Conservation (phyloP, 1,284 basidiomycete genomes). For the Tilletia caries region DNA sequence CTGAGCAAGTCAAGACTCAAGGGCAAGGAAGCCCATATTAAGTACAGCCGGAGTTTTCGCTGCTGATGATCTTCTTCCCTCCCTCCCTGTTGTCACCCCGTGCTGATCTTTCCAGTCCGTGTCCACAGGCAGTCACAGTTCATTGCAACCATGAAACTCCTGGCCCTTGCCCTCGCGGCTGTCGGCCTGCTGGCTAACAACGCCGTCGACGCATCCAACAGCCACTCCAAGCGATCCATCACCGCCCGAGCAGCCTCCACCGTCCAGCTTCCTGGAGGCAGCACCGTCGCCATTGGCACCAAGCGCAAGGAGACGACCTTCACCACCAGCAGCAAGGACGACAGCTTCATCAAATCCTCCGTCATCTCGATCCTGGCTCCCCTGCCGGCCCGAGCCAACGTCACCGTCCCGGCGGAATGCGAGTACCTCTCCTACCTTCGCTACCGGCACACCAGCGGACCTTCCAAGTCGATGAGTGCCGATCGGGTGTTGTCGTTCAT, state of each 20-base stretch:
- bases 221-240: neutral
- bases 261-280: neutral
- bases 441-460: constrained; percentile 15
- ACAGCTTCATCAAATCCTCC: constrained; percentile 12
- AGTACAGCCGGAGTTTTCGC: too few species aligned
- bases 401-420: constrained; percentile 12
- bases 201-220: neutral
- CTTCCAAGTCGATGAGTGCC: constrained; percentile 7
- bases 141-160: too few species aligned
- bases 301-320: neutral
- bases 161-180: too few species aligned
- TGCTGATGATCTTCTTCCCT: too few species aligned
- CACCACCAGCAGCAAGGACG: constrained; percentile 3
- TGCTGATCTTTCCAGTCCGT: too few species aligned
- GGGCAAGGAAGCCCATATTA: too few species aligned
- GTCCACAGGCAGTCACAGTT: too few species aligned
- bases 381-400: neutral
- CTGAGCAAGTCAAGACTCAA: too few species aligned
- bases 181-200: neutral
- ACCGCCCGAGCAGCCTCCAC: neutral
- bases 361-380: constrained; percentile 15
- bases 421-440: constrained; percentile 17
- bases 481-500: constrained; percentile 19
- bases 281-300: constrained; percentile 2
- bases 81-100: too few species aligned